Percentiles rank a stretch among this genome's conserved stretches.
phyloP scores from a whole-genome alignment of 139 green algal species.

The Nannochloris sp. region DNA sequence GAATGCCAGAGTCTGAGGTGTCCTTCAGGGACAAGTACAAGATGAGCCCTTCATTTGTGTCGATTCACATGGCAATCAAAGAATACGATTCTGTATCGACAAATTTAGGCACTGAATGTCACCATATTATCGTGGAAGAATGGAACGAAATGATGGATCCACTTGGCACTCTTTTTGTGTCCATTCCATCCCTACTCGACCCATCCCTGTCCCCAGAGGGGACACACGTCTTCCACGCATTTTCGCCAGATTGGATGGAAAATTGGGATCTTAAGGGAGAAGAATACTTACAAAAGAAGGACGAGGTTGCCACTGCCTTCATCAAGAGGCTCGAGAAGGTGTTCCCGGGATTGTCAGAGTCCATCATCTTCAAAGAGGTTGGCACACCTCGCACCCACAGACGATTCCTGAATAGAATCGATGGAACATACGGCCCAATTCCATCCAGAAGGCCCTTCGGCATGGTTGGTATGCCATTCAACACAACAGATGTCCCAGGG shows the following conservation, averaged over 20 bases:
- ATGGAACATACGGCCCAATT: slow-evolving; percentile 93
- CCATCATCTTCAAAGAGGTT: slow-evolving; percentile 51
- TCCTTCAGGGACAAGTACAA: slow-evolving; percentile 67
- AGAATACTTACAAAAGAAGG: slow-evolving; percentile 70
- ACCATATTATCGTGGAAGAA: slow-evolving; percentile 92
- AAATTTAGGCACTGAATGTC: slow-evolving; percentile 69
- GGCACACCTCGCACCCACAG: slow-evolving; percentile 87
- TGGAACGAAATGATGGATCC: slow-evolving; percentile 78
- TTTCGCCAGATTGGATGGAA: slow-evolving; percentile 94
- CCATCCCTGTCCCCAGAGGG: slow-evolving; percentile 64
- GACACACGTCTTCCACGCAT: slow-evolving; percentile 86
- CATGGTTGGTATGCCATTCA: slow-evolving; percentile 95
- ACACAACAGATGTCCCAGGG: slow-evolving; percentile 60
- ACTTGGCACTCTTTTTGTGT: slow-evolving; percentile 87
- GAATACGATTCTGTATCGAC: slow-evolving; percentile 21
- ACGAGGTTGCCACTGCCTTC: slow-evolving; percentile 58
- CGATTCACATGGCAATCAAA: slow-evolving; percentile 82
- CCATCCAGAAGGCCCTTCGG: slow-evolving; percentile 70
- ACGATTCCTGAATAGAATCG: slow-evolving; percentile 74
- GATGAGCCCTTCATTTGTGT: slow-evolving; percentile 89
- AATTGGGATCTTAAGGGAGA: slow-evolving; percentile 42
- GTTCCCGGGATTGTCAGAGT: slow-evolving; percentile 67
- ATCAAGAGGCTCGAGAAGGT: slow-evolving; percentile 68
- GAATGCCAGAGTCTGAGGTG: slow-evolving; percentile 59
- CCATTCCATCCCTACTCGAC: slow-evolving; percentile 88